Conservation (phyloP, 2,329 filamentous ascomycete species). For the Trichothecium sympodiale region DNA sequence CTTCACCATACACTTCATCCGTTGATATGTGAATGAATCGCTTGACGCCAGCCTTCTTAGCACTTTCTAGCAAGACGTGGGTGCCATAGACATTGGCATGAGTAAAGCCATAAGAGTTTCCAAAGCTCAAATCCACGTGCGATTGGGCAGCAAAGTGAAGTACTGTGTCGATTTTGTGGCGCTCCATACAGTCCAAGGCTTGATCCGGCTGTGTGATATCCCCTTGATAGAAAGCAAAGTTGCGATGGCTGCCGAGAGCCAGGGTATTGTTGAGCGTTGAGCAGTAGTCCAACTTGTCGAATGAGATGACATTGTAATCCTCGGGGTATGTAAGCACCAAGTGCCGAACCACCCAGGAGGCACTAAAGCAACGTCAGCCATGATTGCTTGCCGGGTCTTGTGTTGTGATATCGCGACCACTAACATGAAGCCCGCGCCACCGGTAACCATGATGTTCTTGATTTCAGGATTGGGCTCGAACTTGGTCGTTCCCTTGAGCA, state of each 20-base stretch:
- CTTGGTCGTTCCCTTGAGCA: conserved; percentile 57
- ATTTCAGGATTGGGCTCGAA: conserved; percentile 59
- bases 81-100: conserved; percentile 75
- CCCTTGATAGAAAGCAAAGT: conserved; percentile 72
- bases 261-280: conserved; percentile 71
- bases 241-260: conserved; percentile 52
- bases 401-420: conserved; percentile 15
- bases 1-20: conserved; percentile 78
- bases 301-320: conserved; percentile 69
- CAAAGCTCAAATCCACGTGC: conserved; percentile 73
- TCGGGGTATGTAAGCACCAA: conserved; percentile 62
- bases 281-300: conserved; percentile 79
- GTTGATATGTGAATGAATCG: conserved; percentile 76
- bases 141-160: conserved; percentile 82
- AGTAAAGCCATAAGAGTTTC: conserved; percentile 72
- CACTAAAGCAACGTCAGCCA: conserved; percentile 32
- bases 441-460: conserved; percentile 74
- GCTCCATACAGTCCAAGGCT: conserved; percentile 59
- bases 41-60: conserved; percentile 58
- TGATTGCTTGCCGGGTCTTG: background rate
- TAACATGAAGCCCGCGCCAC: conserved; percentile 78
- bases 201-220: conserved; percentile 63
- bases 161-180: conserved; percentile 65
- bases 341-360: conserved; percentile 74
- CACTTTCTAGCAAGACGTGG: conserved; percentile 70